Evolutionary conservation across 2,329 filamentous ascomycete genomes (phyloP), one percentile per base, ranked within the genome.

Genomic region (Penicillium capsulatum): DNA sequence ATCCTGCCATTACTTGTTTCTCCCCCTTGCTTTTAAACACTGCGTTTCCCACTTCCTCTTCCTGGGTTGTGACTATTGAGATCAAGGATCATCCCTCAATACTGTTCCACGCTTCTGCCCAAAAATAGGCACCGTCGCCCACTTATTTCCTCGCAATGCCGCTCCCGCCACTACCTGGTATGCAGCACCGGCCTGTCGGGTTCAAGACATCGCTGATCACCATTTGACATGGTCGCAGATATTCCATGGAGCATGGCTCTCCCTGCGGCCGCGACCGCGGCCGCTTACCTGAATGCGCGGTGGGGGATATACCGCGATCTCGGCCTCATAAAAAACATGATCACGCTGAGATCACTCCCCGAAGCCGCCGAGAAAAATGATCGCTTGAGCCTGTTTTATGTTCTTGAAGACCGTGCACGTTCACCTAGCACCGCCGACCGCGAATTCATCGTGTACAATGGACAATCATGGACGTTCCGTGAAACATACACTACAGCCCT

Each of bases 211-310:
- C 11, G 3, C 14, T 38, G 24, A 31, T 46, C 34, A 53, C 36
- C 38, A 27, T 15, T 14, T 31, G 13, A 16, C 19, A 31, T 9
- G 26, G 17, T 34, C 34, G 6, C 17, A 67, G 61, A 59, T 40
- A 42, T 69, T 22, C 63, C 68, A 13, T 50, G 68, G 30, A 52
- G 61, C 31, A 44, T 70, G 28, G 71, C 79, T 5, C 68, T 75
- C 17, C 80, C 84, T 13, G 82, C 82, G 11, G 75, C 79, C 31
- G 74, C 76, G 19, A 83, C 84, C 3, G 74, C 76, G 3, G 68
- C 84, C n/a, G 84, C 86, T 20, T 94, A 94, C 61, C 64, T 91
- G 52, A 87, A 92, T 58, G 88, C 84, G 29, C 81, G 77, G 60
- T 75, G 74, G 42, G 74, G 76, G 5, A 53, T 90, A 31, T 80